Conservation (phyloP, 148 eudicot species). For the Amaranthus cruentus region DNA sequence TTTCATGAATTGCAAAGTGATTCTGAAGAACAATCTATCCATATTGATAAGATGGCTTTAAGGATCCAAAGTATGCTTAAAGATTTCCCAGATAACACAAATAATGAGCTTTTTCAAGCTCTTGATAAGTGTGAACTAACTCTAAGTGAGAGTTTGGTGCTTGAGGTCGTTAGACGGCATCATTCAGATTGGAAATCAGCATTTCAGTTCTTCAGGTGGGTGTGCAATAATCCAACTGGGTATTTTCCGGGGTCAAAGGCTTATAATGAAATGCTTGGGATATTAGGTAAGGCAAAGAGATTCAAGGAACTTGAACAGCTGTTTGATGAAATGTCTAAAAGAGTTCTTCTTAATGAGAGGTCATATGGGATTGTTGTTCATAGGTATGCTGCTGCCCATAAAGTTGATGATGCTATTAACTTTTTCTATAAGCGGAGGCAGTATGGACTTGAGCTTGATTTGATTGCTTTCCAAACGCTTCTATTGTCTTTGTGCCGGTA, state of each 20-base stretch:
- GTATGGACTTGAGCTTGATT: slow-evolving; percentile 50
- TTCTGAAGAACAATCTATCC: slow-evolving; percentile 6
- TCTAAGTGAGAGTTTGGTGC: slow-evolving; percentile 46
- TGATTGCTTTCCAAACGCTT: slow-evolving; percentile 62
- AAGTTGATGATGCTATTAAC: slow-evolving; percentile 51
- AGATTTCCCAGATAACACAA: slow-evolving; percentile 22
- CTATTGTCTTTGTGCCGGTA: slow-evolving; percentile 58
- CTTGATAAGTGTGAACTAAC: slow-evolving; percentile 30
- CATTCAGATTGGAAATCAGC: slow-evolving; percentile 71
- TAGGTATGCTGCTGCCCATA: slow-evolving; percentile 70
- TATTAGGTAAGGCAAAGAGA: slow-evolving; percentile 58
- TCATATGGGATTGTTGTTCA: slow-evolving; percentile 60
- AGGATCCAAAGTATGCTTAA: slow-evolving; percentile 45
- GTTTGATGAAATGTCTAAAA: slow-evolving; percentile 70
- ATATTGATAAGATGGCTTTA: slow-evolving; percentile 27
- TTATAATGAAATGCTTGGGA: slow-evolving; percentile 63
- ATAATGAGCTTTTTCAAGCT: slow-evolving; percentile 34
- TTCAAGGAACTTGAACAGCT: slow-evolving; percentile 48
- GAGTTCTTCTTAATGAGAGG: slow-evolving; percentile 46
- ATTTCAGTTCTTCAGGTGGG: slow-evolving; percentile 62
- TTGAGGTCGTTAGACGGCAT: slow-evolving; percentile 55
- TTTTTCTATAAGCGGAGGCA: slow-evolving; percentile 54
- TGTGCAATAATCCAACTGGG: slow-evolving; percentile 33
- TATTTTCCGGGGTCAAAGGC: slow-evolving; percentile 36
- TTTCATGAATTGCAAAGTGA: slow-evolving; percentile 1